Evolutionary conservation across 495 filamentous ascomycete genomes (phyloP).

Genomic region (Sordaria brevicollis): DNA sequence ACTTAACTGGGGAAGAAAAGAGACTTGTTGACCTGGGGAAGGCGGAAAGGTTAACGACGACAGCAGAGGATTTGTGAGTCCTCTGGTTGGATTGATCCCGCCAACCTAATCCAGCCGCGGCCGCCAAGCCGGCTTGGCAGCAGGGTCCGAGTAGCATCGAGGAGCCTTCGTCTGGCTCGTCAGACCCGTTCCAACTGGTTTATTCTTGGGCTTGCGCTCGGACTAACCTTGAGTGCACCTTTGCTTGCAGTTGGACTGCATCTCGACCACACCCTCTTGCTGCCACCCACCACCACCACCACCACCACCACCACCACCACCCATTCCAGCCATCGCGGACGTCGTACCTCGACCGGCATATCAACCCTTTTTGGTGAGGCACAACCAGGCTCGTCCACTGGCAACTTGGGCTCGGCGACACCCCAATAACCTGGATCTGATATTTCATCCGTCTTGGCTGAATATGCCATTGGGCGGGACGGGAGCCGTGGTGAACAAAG

Average conservation of each 20-base stretch:
- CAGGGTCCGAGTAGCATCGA: conserved; percentile 1
- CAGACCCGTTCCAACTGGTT: background rate
- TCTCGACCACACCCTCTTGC: background rate
- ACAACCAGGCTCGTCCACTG: background rate
- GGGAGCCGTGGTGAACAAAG: background rate
- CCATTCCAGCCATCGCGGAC: background rate
- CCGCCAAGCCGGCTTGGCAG: conserved; percentile 13
- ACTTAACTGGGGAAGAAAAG: conserved; percentile 1
- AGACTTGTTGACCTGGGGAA: conserved; percentile 2
- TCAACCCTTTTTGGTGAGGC: background rate
- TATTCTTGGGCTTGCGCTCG: background rate
- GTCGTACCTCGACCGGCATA: background rate
- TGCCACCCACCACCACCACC: conserved; percentile 11
- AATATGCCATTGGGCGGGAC: conserved; percentile 6
- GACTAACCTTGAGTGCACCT: background rate
- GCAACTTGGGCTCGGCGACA: background rate
- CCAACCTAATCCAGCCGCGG: conserved; percentile 12
- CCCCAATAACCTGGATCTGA: conserved; percentile 17
- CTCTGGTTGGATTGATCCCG: background rate
- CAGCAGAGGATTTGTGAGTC: background rate
- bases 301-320: conserved; percentile 5
- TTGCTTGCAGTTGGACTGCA: conserved; percentile 3
- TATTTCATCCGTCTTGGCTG: conserved; percentile 22
- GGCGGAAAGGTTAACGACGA: background rate
- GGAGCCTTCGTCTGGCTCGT: conserved; percentile 1